Base-by-base conservation (phyloP, 768 basidiomycete species). In the Leccinum broughii region DNA sequence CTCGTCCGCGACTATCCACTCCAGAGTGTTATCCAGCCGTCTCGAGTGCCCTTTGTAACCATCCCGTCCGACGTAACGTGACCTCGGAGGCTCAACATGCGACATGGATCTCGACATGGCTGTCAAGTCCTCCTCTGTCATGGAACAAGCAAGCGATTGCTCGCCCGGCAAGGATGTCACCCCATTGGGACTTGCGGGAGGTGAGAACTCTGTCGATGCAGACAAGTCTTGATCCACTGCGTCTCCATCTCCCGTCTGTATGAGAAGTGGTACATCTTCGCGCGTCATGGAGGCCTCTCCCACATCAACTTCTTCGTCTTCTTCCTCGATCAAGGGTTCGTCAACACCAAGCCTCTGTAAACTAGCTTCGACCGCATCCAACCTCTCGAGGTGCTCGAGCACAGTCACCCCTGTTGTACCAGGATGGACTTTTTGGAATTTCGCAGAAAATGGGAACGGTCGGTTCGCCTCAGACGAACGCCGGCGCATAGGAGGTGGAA, bases 401-500 rank as follows among this genome's bases (percentile, higher is more conserved):
- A 94, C 87, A 10, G 86, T 88, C 26, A 94, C 92, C 11, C 93
- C 93, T 0, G 91, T 93, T 30, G 91, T 92, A 39, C 89, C 90
- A 51, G 91, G 91, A 68, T 92, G 89, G 35, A 93, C 87, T 52
- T 86, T 83, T 68, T 89, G 85, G 73, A 90, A 90, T 75, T 92
- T 93, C n/a, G 87, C 83, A 13, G 87, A 85, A 71, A 93, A 92
- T 4, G 91, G 89, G 14, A 93, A 88, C 0, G 92, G 92, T 35
- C 92, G 83, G 20, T 85, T 80, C 26, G 80, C 78, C 52, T 88
- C 89, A 7, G 83, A 78, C 35, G 87, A 87, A 46, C 80, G 80
- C 48, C 87, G 80, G 30, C 84, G 82, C 56, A 85, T 82, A 7
- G 87, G 87, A 39, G 89, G 89, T 22, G 90, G 90, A 73, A 92